Evolutionary conservation across 2,329 filamentous ascomycete species (phyloP), one percentile per base, ranked within the genome.

Genomic region (Fusarium citri): DNA sequence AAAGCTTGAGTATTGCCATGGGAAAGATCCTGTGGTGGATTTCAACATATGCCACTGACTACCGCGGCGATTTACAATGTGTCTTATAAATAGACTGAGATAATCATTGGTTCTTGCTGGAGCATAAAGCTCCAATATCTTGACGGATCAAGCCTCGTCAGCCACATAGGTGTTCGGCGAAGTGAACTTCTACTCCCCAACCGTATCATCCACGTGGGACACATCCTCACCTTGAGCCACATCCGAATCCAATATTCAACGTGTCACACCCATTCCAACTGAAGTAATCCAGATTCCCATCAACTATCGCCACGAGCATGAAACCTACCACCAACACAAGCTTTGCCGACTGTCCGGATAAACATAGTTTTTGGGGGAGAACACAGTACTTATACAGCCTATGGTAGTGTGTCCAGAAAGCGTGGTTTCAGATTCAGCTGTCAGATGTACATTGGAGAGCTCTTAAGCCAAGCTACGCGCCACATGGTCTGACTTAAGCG

Each of bases 191-290:
- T 12, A 0, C 34, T 37, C 18, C 34, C 10, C 5, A n/a, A n/a
- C 34, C 34, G 18, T 37, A 6, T 2, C 0, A 1, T 6, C 30
- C 47, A 23, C 47, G 30, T 50, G 47, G 47, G 5, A 16, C 3
- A 15, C 9, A 20, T n/a, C 4, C 6, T n/a, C 8, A 11, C 12
- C 14, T 3, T 5, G 11, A 49, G 16, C 28, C 20, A 49, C 28
- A 7, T 1, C 5, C 6, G 3, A 31, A 3, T 12, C 8, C n/a
- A 26, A 7, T 2, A 31, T 16, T 8, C 15, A 9, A 14, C 5
- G 15, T 31, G 26, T 23, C 20, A 23, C 10, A 18, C 4, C 8
- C 30, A 50, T 50, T 34, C 30, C 30, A n/a, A 14, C 2, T 4
- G 11, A n/a, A 9, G 12, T 9, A n/a, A 25, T 25, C 16, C 34